phyloP scores from a whole-genome alignment of 352 stramenopile genomes.

The Globisporangium alternatum region DNA sequence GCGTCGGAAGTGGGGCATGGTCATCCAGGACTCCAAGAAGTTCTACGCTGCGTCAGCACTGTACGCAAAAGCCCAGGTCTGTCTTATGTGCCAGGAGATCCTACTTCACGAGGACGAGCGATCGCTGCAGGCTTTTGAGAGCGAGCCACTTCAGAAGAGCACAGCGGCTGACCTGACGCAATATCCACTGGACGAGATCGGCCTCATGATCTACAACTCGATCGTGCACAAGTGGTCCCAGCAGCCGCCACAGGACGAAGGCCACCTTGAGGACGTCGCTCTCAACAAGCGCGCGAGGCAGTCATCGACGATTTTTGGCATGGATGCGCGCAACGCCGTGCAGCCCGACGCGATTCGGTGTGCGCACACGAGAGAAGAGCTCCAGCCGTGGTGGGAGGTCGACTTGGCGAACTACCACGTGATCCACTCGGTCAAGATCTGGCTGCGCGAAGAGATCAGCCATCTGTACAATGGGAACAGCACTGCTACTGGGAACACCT shows the following conservation, averaged over 20 bases:
- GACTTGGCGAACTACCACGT: slow-evolving; percentile 50
- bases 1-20: slow-evolving; percentile 40
- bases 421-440: slow-evolving; percentile 47
- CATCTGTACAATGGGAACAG: slow-evolving; percentile 25
- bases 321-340: slow-evolving; percentile 39
- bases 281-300: slow-evolving; percentile 38
- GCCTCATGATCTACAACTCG: slow-evolving; percentile 34
- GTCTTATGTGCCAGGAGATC: slow-evolving; percentile 45
- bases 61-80: slow-evolving; percentile 40
- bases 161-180: background rate
- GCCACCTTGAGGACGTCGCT: slow-evolving; percentile 35
- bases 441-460: slow-evolving; percentile 33
- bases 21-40: slow-evolving; percentile 47
- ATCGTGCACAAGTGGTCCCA: slow-evolving; percentile 34
- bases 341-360: slow-evolving; percentile 24
- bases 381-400: slow-evolving; percentile 58
- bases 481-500: background rate
- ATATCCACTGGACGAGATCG: slow-evolving; percentile 19
- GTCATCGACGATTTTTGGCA: slow-evolving; percentile 39
- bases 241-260: slow-evolving; percentile 14
- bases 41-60: slow-evolving; percentile 30
- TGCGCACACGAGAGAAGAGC: slow-evolving; percentile 44
- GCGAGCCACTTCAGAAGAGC: background rate
- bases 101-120: slow-evolving; percentile 31
- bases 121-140: slow-evolving; percentile 4